These are phyloP conservation scores for Linum usitatissimum DNA, from an alignment of 345 rosid species.

Conservation along the genomic window DNA sequence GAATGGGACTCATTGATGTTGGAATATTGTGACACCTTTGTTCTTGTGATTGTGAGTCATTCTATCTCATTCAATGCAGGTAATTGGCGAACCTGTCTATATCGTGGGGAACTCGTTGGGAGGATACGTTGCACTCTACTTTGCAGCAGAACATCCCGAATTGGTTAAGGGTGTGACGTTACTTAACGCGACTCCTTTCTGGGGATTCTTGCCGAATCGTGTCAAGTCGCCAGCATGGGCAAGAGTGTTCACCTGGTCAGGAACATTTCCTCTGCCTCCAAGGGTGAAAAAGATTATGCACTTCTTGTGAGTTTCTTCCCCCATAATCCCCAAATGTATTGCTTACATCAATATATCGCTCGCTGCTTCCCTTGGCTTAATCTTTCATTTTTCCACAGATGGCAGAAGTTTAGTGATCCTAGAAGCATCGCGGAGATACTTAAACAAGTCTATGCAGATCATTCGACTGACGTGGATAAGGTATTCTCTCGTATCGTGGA, in stretches of 20 bases:
- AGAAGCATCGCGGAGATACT: slow-evolving; percentile 73
- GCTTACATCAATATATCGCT: too few species aligned
- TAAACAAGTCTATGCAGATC: slow-evolving; percentile 84
- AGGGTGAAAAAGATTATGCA: slow-evolving; percentile 65
- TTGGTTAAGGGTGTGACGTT: slow-evolving; percentile 82
- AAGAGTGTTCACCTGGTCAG: slow-evolving; percentile 70
- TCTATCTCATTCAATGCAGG: slow-evolving; percentile 29
- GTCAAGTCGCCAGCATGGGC: slow-evolving; percentile 62
- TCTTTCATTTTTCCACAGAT: slow-evolving; percentile 27
- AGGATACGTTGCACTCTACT: slow-evolving; percentile 76
- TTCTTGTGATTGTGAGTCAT: not conserved
- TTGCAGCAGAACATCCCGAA: slow-evolving; percentile 76
- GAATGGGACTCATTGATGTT: too few species aligned
- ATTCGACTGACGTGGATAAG: slow-evolving; percentile 67
- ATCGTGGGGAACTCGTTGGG: slow-evolving; percentile 90
- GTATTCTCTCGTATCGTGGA: slow-evolving; percentile 69
- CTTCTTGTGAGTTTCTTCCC: slow-evolving; percentile 43
- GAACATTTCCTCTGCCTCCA: slow-evolving; percentile 83
- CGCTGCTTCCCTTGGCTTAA: not conserved
- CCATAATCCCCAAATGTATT: slow-evolving; percentile 2
- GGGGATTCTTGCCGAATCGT: slow-evolving; percentile 95
- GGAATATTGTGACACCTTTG: too few species aligned
- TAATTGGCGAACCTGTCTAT: slow-evolving; percentile 84
- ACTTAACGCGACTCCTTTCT: slow-evolving; percentile 95
- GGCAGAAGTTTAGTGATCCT: slow-evolving; percentile 92